These are phyloP conservation scores for Oryza longistaminata DNA, from an alignment of 176 grass and related monocot species.

Conservation along the genomic window DNA sequence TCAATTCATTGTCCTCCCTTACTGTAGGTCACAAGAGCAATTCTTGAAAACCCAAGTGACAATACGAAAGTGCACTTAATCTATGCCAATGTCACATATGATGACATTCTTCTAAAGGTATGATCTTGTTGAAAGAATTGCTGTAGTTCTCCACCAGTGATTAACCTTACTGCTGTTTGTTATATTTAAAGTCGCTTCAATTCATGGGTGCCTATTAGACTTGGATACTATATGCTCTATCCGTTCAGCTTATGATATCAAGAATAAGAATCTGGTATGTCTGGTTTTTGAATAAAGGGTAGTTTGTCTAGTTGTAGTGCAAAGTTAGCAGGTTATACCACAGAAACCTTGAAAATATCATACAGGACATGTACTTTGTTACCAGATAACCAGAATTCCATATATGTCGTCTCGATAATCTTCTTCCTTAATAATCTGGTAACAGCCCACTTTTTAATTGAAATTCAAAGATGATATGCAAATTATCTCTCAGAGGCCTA, in stretches of 20 bases:
- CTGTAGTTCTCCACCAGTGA: not conserved
- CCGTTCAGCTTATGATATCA: not conserved
- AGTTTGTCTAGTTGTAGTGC: not conserved
- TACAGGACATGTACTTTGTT: not conserved
- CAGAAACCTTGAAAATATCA: not conserved
- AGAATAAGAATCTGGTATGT: not conserved
- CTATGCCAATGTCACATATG: constrained; percentile 81
- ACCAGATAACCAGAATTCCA: not conserved
- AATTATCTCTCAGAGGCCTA: not conserved
- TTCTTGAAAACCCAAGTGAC: constrained; percentile 85
- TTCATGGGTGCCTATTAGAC: not conserved
- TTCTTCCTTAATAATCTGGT: not conserved
- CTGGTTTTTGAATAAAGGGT: not conserved
- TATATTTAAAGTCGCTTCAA: not conserved
- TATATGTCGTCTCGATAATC: not conserved
- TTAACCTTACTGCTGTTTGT: not conserved
- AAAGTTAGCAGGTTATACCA: not conserved
- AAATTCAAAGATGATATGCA: not conserved
- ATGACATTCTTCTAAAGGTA: constrained; percentile 93
- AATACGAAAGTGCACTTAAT: constrained; percentile 77
- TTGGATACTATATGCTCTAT: not conserved
- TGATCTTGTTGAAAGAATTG: constrained; percentile 12
- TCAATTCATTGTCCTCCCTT: constrained; percentile 18
- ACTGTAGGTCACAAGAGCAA: constrained; percentile 72
- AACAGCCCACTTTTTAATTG: not conserved